Conservation (phyloP, 306 rosid species). For the Corylus heterophylla region DNA sequence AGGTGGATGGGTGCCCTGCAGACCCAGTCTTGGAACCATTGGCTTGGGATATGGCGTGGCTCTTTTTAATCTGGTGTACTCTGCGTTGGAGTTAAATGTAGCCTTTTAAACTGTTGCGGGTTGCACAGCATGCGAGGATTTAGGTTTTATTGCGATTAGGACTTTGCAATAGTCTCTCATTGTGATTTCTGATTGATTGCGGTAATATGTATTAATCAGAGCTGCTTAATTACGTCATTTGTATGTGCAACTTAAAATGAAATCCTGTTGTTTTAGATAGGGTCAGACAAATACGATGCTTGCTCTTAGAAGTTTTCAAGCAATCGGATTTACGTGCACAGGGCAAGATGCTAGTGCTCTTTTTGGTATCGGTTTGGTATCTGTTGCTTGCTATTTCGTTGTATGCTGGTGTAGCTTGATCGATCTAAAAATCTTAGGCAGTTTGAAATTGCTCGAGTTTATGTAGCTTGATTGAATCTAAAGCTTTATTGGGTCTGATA, state of each 20-base stretch:
- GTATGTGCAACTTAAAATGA: neutral
- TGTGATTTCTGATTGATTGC: slow-evolving; percentile 17
- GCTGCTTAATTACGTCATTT: neutral
- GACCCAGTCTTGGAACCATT: neutral
- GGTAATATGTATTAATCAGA: slow-evolving; percentile 11
- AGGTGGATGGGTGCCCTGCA: neutral
- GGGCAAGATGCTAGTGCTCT: neutral
- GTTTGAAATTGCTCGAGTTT: too few relatives aligned
- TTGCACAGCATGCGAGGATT: neutral
- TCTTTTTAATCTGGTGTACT: slow-evolving; percentile 4
- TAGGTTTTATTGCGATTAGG: slow-evolving; percentile 12
- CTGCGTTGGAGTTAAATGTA: slow-evolving; percentile 13
- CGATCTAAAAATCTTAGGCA: too few relatives aligned
- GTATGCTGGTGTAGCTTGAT: too few relatives aligned
- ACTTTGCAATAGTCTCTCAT: slow-evolving; percentile 10
- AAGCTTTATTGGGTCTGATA: too few relatives aligned
- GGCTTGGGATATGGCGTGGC: slow-evolving; percentile 21
- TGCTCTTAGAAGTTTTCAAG: neutral
- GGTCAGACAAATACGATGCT: neutral
- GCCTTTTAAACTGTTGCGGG: slow-evolving; percentile 7
- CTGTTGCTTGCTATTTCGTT: too few relatives aligned
- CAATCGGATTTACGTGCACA: neutral
- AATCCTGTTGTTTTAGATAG: neutral
- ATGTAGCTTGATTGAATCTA: too few relatives aligned
- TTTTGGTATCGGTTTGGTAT: too few relatives aligned